These are phyloP conservation scores for Candida pini DNA, from an alignment of 805 yeast genomes.

Conservation along the genomic window DNA sequence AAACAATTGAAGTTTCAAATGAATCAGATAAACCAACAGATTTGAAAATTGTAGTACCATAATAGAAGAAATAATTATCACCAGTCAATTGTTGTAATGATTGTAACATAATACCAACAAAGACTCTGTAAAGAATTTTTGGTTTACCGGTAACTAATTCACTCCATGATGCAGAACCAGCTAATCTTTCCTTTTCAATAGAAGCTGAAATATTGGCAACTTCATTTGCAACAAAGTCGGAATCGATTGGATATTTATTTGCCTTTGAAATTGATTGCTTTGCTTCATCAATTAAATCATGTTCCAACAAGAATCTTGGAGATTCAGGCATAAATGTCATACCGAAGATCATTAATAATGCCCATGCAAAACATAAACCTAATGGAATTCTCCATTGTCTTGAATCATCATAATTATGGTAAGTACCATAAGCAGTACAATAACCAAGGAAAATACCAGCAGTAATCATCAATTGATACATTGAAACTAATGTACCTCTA, in stretches of 20 bases:
- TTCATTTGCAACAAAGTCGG: constrained; percentile 49
- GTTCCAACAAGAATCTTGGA: constrained; percentile 56
- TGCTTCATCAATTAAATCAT: constrained; percentile 47
- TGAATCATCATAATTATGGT: constrained; percentile 40
- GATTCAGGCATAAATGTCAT: constrained; percentile 64
- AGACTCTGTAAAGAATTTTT: constrained; percentile 48
- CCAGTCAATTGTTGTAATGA: constrained; percentile 69
- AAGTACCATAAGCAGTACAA: constrained; percentile 61
- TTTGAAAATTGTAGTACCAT: constrained; percentile 57
- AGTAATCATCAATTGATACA: constrained; percentile 66
- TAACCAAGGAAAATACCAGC: constrained; percentile 68
- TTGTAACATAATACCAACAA: constrained; percentile 57
- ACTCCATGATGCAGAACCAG: constrained; percentile 62
- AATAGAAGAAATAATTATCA: constrained; percentile 67
- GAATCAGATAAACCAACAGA: constrained; percentile 43
- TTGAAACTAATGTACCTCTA: constrained; percentile 67
- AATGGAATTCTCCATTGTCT: constrained; percentile 68
- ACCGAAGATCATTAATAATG: constrained; percentile 42
- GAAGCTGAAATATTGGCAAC: constrained; percentile 50
- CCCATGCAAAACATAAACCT: constrained; percentile 47
- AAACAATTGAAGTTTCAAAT: constrained; percentile 38
- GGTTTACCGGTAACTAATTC: constrained; percentile 63
- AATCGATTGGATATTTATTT: constrained; percentile 50
- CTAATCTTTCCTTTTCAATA: constrained; percentile 53
- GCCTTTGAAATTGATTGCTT: constrained; percentile 48